Base-by-base conservation (phyloP, 441 rosid species). In the Aleurites moluccanus region DNA sequence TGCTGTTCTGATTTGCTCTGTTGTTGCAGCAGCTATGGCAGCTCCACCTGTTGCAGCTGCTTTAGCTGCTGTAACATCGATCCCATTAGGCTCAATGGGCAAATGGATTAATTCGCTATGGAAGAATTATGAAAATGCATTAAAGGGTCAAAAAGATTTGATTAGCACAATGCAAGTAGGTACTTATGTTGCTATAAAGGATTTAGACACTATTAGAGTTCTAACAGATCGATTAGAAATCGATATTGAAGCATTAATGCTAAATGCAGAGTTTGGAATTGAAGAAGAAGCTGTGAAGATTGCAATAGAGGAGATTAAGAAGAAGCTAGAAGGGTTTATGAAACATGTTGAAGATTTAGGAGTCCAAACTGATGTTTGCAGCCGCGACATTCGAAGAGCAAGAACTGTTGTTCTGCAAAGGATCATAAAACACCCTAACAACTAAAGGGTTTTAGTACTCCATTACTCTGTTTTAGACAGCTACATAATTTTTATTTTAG, bases 41-140 rank as follows among this genome's bases (percentile, higher is more conserved):
- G 92, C 97, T 6, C 97, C 98, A 0, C 93, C 99, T 0, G 91
- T 95, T 1, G 93, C 93, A 2, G 94, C 92, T 2, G 98, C 99
- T 53, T 82, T 95, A 0, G 98, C 98, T 0, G 96, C 94, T 0
- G 95, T 93, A 0, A 67, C 92, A 0, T 67, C 98, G 0, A 78
- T 89, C 63, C 99, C 98, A 0, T 30, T 95, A 0, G 95, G 94
- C 2, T 89, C 98, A 0, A 87, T 92, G 91, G 97, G 98, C 76
- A 93, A 90, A 73, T 95, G 99, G 98, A 85, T 93, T 0, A 93
- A 93, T 64, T 91, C 95, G 0, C 70, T 95, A 11, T 89, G 94
- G 95, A 90, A 85, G 73, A 93, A 88, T 81, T 90, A 89, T 25
- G 95, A 95, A 61, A 85, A 79, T 47, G 91, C 89, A 40, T 75